Evolutionary conservation across 108 stramenopile species (phyloP).

Genomic region (Phaeodactylum tricornutum): DNA sequence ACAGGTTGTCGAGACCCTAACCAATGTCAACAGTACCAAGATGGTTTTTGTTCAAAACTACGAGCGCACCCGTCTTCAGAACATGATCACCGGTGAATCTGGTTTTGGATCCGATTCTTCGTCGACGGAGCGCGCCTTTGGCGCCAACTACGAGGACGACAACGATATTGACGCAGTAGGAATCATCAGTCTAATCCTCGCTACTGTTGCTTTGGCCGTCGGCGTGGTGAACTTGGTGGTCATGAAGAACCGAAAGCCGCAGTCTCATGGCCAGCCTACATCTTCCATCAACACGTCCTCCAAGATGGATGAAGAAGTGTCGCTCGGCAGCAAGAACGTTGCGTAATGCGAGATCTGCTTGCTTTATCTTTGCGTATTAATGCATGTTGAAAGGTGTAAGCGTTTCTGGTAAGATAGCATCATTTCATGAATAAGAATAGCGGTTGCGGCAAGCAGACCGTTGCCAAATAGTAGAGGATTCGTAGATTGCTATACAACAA

Average conservation of each 20-base stretch:
- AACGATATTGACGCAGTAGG: neutral
- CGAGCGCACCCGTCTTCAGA: neutral
- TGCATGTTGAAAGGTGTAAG: too few species aligned
- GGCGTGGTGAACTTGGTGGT: neutral
- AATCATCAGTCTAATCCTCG: neutral
- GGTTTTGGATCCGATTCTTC: neutral
- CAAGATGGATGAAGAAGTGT: neutral
- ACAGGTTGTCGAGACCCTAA: conserved; percentile 9
- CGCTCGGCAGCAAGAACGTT: too few species aligned
- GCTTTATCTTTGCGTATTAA: too few species aligned
- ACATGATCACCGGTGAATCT: neutral
- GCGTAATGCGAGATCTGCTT: too few species aligned
- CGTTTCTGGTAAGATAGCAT: too few species aligned
- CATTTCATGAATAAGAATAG: too few species aligned
- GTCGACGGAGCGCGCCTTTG: neutral
- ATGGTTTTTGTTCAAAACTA: conserved; percentile 14
- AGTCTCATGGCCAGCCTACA: neutral
- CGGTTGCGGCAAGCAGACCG: too few species aligned
- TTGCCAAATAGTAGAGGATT: too few species aligned
- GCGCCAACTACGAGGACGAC: neutral
- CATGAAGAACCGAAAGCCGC: neutral
- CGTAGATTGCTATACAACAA: too few species aligned
- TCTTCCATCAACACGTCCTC: neutral
- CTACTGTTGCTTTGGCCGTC: neutral
- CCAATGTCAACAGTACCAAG: neutral